These are phyloP conservation scores for Serendipita sp. DNA, from an alignment of 768 basidiomycete genomes.

Conservation along the genomic window DNA sequence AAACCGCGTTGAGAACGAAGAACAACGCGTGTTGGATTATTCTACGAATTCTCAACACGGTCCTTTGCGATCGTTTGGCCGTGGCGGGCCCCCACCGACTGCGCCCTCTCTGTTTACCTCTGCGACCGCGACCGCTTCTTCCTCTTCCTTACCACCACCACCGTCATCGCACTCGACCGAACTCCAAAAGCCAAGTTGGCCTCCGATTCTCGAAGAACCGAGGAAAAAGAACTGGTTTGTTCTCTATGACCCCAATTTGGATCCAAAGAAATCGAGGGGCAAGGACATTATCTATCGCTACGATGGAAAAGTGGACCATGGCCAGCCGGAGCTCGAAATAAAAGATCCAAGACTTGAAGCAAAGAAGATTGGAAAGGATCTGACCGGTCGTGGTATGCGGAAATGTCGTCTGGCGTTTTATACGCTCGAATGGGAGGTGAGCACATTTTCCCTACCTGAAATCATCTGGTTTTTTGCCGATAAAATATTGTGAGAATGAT, in stretches of 20 bases:
- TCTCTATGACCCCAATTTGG: constrained; percentile 13
- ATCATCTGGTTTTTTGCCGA: background rate
- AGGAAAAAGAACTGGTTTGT: constrained; percentile 11
- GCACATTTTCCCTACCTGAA: constrained; percentile 4
- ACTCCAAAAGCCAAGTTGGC: background rate
- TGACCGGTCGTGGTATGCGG: constrained; percentile 12
- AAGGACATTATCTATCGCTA: constrained; percentile 13
- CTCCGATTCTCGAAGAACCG: constrained; percentile 8
- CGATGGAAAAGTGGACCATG: constrained; percentile 12
- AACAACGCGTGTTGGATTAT: too few species aligned
- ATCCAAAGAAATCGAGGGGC: constrained; percentile 5
- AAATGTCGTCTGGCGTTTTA: constrained; percentile 15
- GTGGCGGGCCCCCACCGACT: background rate
- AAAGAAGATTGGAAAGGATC: constrained; percentile 6
- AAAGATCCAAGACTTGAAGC: constrained; percentile 11
- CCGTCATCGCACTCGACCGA: background rate
- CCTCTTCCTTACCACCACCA: background rate
- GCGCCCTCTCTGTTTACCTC: background rate
- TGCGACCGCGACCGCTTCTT: background rate
- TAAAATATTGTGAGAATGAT: background rate
- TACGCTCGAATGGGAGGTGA: constrained; percentile 17
- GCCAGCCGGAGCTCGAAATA: constrained; percentile 10
- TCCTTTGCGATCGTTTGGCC: background rate
- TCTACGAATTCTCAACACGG: background rate
- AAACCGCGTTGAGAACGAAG: too few species aligned